Percentiles rank a stretch among this genome's conserved stretches.
These are phyloP conservation scores for Pneumocystis carinii DNA, from an alignment of 1,139 yeast species.

Conservation along the genomic window DNA sequence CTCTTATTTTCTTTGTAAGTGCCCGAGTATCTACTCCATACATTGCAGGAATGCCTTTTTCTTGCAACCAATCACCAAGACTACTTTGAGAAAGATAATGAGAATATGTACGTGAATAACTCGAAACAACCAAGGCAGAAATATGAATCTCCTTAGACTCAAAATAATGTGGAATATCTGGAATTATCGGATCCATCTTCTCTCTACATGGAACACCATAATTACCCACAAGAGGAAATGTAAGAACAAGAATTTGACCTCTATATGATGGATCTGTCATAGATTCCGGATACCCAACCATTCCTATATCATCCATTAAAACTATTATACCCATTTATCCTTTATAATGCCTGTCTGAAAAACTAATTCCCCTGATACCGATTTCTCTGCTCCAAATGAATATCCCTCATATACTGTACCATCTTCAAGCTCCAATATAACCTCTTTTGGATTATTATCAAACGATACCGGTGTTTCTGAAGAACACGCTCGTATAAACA, in stretches of 20 bases:
- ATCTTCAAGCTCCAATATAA: constrained; percentile 83
- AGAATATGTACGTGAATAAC: constrained; percentile 89
- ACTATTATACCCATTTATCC: background rate
- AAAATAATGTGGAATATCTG: constrained; percentile 74
- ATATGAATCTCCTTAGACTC: constrained; percentile 85
- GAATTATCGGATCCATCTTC: constrained; percentile 56
- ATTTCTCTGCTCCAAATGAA: constrained; percentile 86
- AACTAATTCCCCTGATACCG: constrained; percentile 93
- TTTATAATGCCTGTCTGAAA: constrained; percentile 66
- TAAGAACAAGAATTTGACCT: constrained; percentile 93
- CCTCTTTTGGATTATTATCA: constrained; percentile 33
- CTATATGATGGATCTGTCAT: constrained; percentile 97
- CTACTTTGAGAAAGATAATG: constrained; percentile 88
- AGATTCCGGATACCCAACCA: constrained; percentile 99
- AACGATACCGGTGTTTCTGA: background rate
- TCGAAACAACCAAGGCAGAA: constrained; percentile 95
- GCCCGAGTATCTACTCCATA: constrained; percentile 97
- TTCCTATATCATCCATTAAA: constrained; percentile 29
- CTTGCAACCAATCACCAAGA: constrained; percentile 83
- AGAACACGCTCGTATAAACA: background rate
- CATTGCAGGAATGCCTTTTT: constrained; percentile 85
- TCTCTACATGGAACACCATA: constrained; percentile 95
- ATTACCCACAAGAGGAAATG: constrained; percentile 94
- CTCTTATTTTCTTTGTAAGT: constrained; percentile 83
- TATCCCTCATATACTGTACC: constrained; percentile 87